Percentiles rank a stretch among this genome's conserved stretches.
Conservation (phyloP, 2,329 filamentous ascomycete species). For the Fusarium multiceps region DNA sequence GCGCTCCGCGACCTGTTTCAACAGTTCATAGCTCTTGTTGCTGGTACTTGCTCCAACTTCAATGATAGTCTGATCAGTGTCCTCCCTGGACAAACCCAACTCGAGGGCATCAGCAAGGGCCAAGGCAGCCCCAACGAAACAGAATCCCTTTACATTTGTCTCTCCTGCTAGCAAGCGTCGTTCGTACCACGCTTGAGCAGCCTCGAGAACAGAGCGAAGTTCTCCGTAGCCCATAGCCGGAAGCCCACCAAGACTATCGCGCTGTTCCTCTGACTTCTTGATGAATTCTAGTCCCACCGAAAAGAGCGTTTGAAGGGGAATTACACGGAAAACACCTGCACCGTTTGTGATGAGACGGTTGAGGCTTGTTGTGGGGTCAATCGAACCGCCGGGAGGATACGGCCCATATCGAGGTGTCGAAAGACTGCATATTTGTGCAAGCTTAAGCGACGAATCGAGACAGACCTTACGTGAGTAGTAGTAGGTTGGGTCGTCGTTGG, state of each 20-base stretch:
- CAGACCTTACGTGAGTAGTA: slow-evolving; percentile 65
- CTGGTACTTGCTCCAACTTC: slow-evolving; percentile 38
- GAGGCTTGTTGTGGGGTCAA: slow-evolving; percentile 49
- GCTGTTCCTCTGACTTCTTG: slow-evolving; percentile 57
- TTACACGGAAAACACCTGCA: slow-evolving; percentile 56
- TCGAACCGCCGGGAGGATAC: slow-evolving; percentile 25
- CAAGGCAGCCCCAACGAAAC: slow-evolving; percentile 49
- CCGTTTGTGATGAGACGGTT: slow-evolving; percentile 55
- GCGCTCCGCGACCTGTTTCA: slow-evolving; percentile 50
- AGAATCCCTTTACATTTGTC: slow-evolving; percentile 57
- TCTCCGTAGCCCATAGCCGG: slow-evolving; percentile 49
- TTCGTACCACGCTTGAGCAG: slow-evolving; percentile 48
- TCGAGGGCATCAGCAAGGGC: slow-evolving; percentile 53
- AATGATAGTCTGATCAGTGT: slow-evolving; percentile 49
- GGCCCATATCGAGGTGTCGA: slow-evolving; percentile 32
- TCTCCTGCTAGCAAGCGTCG: slow-evolving; percentile 55
- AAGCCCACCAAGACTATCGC: slow-evolving; percentile 45
- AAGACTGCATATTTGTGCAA: slow-evolving; percentile 50
- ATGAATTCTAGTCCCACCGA: slow-evolving; percentile 60
- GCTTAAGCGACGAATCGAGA: slow-evolving; percentile 56
- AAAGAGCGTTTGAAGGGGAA: slow-evolving; percentile 54
- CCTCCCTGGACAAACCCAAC: slow-evolving; percentile 43
- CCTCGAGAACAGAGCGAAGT: slow-evolving; percentile 47
- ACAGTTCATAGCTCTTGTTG: slow-evolving; percentile 46
- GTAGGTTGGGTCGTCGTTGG: slow-evolving; percentile 59